Base-by-base conservation (phyloP, 305 asterid species). In the Fraxinus greggii region DNA sequence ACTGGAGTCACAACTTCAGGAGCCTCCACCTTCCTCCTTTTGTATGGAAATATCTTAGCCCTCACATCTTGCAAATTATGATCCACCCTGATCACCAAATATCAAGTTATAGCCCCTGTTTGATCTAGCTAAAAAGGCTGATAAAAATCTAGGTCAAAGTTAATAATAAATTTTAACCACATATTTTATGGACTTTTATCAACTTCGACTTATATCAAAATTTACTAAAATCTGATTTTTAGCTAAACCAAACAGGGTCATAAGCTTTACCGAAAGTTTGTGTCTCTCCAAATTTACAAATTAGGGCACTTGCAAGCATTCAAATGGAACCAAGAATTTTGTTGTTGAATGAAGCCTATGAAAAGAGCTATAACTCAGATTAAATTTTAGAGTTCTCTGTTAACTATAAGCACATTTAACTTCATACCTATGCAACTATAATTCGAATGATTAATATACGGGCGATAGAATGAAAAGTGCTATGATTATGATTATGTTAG, bases 11-110 rank as follows among this genome's bases (percentile, higher is more conserved):
- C 76, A 84, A 86, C 84, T 87, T 96, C 99, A 75, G 95, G 94
- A 83, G 95, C 88, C 77, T 85, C 86, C 87, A 90, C 92, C 84
- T 90, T 93, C 33, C 73, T 67, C 85, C 97, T 90, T 91, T 91
- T 96, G 78, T 84, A 91, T 77, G 99, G 98, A 87, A 94, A 96
- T 83, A 96, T 87, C 85, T 96, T 96, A 73, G 95, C 93, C 76
- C 95, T 89, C 85, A 96, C 90, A 82, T 94, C 98, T 90, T 92
- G 98, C 90, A 94, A 84, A 84, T 90, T 93, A 85, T 96, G 95
- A 85, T 96, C 99, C 79, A 91, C 91, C 95, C 99, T 96, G 95
- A 51, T 70, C 84, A 80, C 29, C 82, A 87, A 40, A 82, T 70
- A 63, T 79, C 21, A 83, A 81, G 76, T 28, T 26, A 65, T 73